phyloP scores from a whole-genome alignment of 805 yeast genomes.

The Candida insectalens region DNA sequence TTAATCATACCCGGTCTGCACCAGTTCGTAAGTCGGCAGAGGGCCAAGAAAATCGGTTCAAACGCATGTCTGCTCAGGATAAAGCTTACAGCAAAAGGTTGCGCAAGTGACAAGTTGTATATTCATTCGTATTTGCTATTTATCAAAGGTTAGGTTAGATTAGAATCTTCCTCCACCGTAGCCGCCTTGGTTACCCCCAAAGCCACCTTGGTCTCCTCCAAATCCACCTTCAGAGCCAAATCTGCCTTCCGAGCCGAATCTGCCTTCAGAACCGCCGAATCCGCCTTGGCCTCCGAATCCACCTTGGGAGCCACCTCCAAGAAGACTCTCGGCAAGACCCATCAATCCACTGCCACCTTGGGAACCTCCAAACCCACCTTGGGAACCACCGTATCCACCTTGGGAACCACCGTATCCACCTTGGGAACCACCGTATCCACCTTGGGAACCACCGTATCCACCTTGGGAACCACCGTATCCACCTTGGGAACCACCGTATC shows the following conservation, averaged over 20 bases:
- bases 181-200: constrained; percentile 1
- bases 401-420: constrained; percentile 2
- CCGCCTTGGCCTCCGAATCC: constrained; percentile 2
- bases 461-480: not conserved
- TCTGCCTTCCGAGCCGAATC: no score
- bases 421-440: not conserved
- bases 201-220: no score
- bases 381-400: constrained; percentile 2
- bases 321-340: not conserved
- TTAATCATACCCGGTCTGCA: constrained; percentile 60
- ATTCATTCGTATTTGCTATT: no score
- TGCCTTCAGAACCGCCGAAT: no score
- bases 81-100: no score
- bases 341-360: constrained; percentile 1
- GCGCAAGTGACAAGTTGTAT: no score
- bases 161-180: no score
- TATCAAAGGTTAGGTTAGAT: no score
- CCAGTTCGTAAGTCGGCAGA: constrained; percentile 44
- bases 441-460: not conserved
- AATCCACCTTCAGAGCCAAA: no score
- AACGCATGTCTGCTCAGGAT: no score
- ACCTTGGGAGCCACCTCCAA: constrained; percentile 2
- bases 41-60: constrained; percentile 2
- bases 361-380: not conserved
- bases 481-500: constrained; percentile 8